Percentiles rank a stretch among this genome's conserved stretches.
phyloP scores from a whole-genome alignment of 2,329 filamentous ascomycete species.

The Ceratocystiopsis brevicomis region DNA sequence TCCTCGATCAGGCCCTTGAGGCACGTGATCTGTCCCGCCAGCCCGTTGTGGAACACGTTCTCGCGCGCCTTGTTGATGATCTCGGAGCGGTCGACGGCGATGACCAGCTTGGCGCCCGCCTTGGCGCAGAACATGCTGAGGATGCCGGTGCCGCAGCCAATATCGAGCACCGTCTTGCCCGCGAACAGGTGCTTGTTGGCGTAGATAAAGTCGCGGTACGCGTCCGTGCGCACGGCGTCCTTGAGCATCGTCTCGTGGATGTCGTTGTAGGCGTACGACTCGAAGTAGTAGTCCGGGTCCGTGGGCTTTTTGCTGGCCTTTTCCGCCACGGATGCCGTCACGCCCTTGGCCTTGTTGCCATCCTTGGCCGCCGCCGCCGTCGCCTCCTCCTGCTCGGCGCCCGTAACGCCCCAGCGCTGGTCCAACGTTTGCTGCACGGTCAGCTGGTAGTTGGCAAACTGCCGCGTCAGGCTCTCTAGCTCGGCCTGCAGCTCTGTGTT shows the following conservation, averaged over 20 bases:
- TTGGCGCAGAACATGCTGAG: conserved; percentile 88
- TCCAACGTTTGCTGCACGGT: conserved; percentile 49
- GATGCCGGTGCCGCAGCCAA: conserved; percentile 66
- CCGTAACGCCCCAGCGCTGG: conserved; percentile 41
- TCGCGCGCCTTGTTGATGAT: conserved; percentile 77
- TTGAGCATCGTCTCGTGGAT: conserved; percentile 96
- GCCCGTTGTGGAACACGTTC: conserved; percentile 65
- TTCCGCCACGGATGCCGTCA: conserved; percentile 14
- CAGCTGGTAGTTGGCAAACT: conserved; percentile 46
- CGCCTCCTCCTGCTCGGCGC: conserved; percentile 11
- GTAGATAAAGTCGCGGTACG: conserved; percentile 91
- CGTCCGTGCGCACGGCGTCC: conserved; percentile 69
- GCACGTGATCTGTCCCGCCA: conserved; percentile 56
- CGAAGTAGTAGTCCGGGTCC: conserved; percentile 27
- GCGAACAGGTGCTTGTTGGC: conserved; percentile 73
- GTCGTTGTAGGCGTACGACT: conserved; percentile 46
- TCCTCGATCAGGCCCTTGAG: conserved; percentile 79
- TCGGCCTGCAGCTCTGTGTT: conserved; percentile 41
- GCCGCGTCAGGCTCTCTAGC: conserved; percentile 35
- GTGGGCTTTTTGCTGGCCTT: too few relatives aligned
- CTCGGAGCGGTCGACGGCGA: conserved; percentile 80
- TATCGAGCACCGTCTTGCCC: conserved; percentile 73
- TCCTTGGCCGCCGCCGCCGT: conserved; percentile 11
- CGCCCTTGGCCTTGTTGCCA: conserved; percentile 10
- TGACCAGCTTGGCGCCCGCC: conserved; percentile 69